These are phyloP conservation scores for Auricularia auricula-judae DNA, from an alignment of 768 basidiomycete genomes.

Conservation along the genomic window DNA sequence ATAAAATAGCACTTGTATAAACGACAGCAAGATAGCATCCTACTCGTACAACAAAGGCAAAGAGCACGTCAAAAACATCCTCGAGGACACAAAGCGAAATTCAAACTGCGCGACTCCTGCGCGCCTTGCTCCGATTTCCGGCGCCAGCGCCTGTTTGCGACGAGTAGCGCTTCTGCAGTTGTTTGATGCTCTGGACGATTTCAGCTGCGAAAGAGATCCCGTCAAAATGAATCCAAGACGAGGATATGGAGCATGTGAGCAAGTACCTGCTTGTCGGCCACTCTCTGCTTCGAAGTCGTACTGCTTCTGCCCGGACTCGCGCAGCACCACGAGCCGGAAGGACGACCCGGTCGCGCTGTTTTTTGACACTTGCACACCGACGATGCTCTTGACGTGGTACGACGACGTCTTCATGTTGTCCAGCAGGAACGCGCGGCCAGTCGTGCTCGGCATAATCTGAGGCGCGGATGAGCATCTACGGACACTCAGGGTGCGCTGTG, in stretches of 20 bases:
- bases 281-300: conserved; percentile 97
- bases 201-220: conserved; percentile 35
- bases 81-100: too few species aligned
- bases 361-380: conserved; percentile 70
- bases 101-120: neutral
- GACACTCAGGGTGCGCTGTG: too few species aligned
- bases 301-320: conserved; percentile 68
- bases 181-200: conserved; percentile 64
- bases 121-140: neutral
- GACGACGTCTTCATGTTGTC: conserved; percentile 86
- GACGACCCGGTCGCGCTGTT: conserved; percentile 52
- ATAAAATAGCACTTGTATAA: too few species aligned
- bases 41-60: too few species aligned
- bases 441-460: conserved; percentile 81
- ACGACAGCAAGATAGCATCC: too few species aligned
- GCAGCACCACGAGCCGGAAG: conserved; percentile 82
- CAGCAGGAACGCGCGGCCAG: conserved; percentile 54
- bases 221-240: too few species aligned
- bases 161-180: conserved; percentile 22
- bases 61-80: too few species aligned
- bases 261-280: conserved; percentile 47
- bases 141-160: neutral
- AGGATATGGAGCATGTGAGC: too few species aligned
- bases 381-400: conserved; percentile 83
- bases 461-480: too few species aligned